Evolutionary conservation across 805 yeast genomes (phyloP).

Genomic region (Kodamaea neixiangensis): DNA sequence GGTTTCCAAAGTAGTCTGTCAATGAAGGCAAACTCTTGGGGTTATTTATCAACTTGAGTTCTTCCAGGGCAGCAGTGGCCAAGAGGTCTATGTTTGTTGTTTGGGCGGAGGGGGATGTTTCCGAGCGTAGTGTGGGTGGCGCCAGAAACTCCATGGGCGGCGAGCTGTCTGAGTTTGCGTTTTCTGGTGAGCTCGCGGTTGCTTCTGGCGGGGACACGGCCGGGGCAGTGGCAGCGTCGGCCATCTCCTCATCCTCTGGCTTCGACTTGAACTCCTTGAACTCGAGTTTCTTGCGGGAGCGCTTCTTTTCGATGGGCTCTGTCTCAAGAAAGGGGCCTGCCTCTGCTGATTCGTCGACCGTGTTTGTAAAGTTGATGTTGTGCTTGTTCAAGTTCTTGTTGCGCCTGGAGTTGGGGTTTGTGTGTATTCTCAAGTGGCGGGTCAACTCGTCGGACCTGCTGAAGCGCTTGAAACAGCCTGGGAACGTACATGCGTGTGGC

Average conservation of each 20-base stretch:
- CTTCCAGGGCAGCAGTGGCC: constrained; percentile 58
- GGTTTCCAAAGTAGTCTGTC: constrained; percentile 44
- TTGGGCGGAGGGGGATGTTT: constrained; percentile 2
- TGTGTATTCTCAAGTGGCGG: constrained; percentile 80
- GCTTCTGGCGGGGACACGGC: not conserved
- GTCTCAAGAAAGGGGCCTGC: constrained; percentile 8
- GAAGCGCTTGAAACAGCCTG: constrained; percentile 81
- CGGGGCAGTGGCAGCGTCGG: not conserved
- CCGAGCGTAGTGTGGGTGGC: not conserved
- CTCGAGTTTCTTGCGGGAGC: constrained; percentile 4
- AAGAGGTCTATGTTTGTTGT: constrained; percentile 49
- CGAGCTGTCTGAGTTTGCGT: constrained; percentile 7
- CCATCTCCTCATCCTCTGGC: constrained; percentile 6
- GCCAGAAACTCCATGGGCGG: constrained; percentile 13
- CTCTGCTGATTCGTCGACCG: constrained; percentile 9
- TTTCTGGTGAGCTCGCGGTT: constrained; percentile 7
- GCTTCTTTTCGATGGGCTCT: constrained; percentile 2
- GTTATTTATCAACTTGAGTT: constrained; percentile 40
- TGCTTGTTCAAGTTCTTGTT: constrained; percentile 30
- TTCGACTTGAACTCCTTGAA: constrained; percentile 7
- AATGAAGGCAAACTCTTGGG: constrained; percentile 51
- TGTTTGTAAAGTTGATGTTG: constrained; percentile 10
- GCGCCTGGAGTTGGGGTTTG: constrained; percentile 52
- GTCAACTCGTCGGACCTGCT: constrained; percentile 84
- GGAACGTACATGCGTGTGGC: constrained; percentile 81